Evolutionary conservation across 2,329 filamentous ascomycete species (phyloP).

Genomic region (Hymenoscyphus linearis): DNA sequence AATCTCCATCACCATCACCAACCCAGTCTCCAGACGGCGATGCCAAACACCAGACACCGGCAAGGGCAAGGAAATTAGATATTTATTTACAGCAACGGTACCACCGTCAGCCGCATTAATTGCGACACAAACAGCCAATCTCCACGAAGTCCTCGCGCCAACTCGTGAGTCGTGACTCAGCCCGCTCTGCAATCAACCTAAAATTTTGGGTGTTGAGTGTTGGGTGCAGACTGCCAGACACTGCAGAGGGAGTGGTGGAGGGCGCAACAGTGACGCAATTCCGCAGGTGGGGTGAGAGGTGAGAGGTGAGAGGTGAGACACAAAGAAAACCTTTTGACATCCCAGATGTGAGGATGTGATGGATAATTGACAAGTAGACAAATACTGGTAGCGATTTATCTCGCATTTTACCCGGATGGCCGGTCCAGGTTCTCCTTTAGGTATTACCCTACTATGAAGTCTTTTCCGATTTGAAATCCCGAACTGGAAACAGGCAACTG

Average conservation of each 20-base stretch:
- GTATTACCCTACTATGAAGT: neutral
- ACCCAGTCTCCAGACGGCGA: too few relatives aligned
- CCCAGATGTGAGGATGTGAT: too few relatives aligned
- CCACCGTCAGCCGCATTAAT: neutral
- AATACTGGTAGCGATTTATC: too few relatives aligned
- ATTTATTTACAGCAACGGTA: neutral
- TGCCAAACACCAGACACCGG: too few relatives aligned
- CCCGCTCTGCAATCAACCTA: neutral
- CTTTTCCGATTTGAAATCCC: neutral
- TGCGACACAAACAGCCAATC: neutral
- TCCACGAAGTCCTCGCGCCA: neutral
- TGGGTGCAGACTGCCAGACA: too few relatives aligned
- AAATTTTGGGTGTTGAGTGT: neutral
- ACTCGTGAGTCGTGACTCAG: constrained; percentile 2
- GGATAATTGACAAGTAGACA: too few relatives aligned
- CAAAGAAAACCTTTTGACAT: neutral
- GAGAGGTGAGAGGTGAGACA: too few relatives aligned
- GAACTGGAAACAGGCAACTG: neutral
- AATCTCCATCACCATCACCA: neutral
- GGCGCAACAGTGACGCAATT: neutral
- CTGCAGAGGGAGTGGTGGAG: neutral
- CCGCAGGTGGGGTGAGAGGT: neutral
- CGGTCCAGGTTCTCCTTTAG: neutral
- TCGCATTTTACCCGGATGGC: neutral
- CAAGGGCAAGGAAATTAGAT: neutral